Conservation (phyloP, 106 monocot species). For the Dendrobium huoshanense region DNA sequence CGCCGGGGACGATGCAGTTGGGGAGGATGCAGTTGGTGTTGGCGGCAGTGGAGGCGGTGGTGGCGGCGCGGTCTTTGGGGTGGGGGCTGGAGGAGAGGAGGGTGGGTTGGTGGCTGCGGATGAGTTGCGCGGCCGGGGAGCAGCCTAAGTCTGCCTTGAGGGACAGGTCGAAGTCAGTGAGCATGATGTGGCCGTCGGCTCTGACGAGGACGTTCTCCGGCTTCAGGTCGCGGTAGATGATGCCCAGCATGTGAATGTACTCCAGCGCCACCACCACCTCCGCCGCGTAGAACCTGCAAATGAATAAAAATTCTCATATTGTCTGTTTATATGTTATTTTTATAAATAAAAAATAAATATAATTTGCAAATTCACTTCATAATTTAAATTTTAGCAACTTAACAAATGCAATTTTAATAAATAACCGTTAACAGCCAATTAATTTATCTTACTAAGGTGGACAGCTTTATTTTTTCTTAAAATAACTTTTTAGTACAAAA, state of each 20-base stretch:
- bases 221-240: slow-evolving; percentile 86
- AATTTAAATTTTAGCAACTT: no score
- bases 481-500: no score
- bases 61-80: background rate
- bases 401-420: no score
- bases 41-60: slow-evolving; percentile 44
- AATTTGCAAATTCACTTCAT: no score
- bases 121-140: slow-evolving; percentile 49
- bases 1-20: slow-evolving; percentile 25
- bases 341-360: no score
- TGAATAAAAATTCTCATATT: no score
- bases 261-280: slow-evolving; percentile 89
- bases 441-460: no score
- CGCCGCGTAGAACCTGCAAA: slow-evolving; percentile 75
- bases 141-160: slow-evolving; percentile 44
- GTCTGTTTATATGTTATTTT: no score
- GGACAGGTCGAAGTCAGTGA: slow-evolving; percentile 94
- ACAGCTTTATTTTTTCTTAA: no score
- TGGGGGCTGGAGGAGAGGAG: background rate
- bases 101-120: slow-evolving; percentile 20
- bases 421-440: no score
- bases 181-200: slow-evolving; percentile 91
- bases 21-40: slow-evolving; percentile 79
- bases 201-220: slow-evolving; percentile 91
- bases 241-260: slow-evolving; percentile 90